A percentile compares a stretch with the other conserved stretches of the same genome.
Evolutionary conservation across 2,329 filamentous ascomycete species (phyloP).

Genomic region (Calonectria pteridis): DNA sequence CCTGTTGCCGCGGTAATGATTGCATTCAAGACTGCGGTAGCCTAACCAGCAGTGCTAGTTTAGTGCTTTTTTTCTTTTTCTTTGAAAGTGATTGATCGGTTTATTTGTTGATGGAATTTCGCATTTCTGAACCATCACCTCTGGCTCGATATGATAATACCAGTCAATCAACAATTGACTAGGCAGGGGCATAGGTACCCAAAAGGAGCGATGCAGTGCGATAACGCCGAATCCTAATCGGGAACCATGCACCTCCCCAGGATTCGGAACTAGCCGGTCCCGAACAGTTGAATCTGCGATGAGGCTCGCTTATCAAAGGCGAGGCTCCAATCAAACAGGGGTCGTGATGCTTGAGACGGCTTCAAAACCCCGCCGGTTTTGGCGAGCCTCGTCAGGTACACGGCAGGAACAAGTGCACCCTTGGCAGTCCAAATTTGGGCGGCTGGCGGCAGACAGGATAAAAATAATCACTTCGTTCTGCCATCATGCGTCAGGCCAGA

Average conservation of each 20-base stretch:
- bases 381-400: not conserved
- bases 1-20: not conserved
- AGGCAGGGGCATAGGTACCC: not conserved
- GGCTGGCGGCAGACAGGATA: not conserved
- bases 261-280: conserved; percentile 31
- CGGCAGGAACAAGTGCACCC: not conserved
- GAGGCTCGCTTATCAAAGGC: conserved; percentile 33
- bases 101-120: not conserved
- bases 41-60: not conserved
- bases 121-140: not conserved
- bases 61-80: too few species aligned
- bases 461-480: not conserved
- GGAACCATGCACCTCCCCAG: conserved; percentile 10
- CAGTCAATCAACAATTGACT: not conserved
- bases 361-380: conserved; percentile 41
- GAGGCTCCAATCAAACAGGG: conserved; percentile 36
- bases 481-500: conserved; percentile 33
- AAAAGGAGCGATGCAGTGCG: not conserved
- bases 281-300: conserved; percentile 35
- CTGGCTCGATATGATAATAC: not conserved
- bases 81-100: not conserved
- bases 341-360: conserved; percentile 36
- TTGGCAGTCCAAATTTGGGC: not conserved
- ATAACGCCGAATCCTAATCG: not conserved
- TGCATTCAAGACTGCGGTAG: not conserved